phyloP scores from a whole-genome alignment of 73 alveolate species.

The Paraurostyla sp. region DNA sequence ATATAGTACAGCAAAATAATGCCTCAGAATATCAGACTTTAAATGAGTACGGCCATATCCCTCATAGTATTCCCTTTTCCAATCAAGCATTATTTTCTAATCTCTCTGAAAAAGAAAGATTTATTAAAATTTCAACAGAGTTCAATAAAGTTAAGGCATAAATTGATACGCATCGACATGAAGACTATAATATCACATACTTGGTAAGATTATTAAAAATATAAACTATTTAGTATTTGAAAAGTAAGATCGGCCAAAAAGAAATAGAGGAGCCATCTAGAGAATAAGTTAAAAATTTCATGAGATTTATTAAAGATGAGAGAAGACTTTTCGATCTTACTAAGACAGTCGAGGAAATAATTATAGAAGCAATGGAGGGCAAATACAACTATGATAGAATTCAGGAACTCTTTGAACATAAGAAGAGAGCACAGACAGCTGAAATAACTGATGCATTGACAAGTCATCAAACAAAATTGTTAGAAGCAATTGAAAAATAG shows the following conservation, averaged over 20 bases:
- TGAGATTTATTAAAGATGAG: constrained; percentile 22
- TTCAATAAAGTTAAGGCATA: constrained; percentile 23
- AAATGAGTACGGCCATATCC: background rate
- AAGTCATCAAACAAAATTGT: background rate
- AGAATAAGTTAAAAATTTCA: constrained; percentile 41
- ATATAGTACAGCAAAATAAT: background rate
- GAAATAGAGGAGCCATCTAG: constrained; percentile 21
- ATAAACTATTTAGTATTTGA: constrained; percentile 27
- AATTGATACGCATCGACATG: constrained; percentile 18
- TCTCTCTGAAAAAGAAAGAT: constrained; percentile 57
- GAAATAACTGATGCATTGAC: constrained; percentile 19
- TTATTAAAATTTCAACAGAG: constrained; percentile 6
- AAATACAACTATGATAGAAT: background rate
- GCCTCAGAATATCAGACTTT: background rate
- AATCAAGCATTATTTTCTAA: constrained; percentile 18
- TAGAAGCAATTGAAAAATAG: background rate
- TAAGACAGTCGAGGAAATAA: constrained; percentile 1
- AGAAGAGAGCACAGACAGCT: constrained; percentile 45
- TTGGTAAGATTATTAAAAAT: background rate
- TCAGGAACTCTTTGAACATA: background rate
- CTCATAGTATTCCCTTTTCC: constrained; percentile 31
- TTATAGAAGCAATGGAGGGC: constrained; percentile 38
- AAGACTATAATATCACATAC: constrained; percentile 22
- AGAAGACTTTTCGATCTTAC: constrained; percentile 4
- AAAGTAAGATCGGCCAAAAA: background rate